Base-by-base conservation (phyloP, 768 basidiomycete species). In the Pulveroboletus sp. region DNA sequence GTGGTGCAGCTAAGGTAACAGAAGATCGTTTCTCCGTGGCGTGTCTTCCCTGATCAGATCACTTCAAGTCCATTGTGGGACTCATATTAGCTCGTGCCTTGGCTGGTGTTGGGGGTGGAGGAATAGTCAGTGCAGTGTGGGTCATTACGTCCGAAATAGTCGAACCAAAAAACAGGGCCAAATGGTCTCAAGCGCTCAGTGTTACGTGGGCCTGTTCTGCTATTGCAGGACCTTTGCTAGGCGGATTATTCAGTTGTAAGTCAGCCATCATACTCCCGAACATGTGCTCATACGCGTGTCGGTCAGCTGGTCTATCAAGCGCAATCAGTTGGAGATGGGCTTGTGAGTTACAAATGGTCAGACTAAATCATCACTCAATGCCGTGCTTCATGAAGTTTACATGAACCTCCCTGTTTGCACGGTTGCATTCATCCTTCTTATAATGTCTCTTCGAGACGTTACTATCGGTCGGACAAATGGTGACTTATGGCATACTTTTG, bases 201-300 rank as follows among this genome's bases (percentile, higher is more conserved):
- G 65, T 90, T 46, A 92, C 89, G 31, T 92, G 89, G 89, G 83
- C 84, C 52, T 87, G 85, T 63, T 92, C 89, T 36, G 89, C 89
- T 29, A 67, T 91, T 53, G 87, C 89, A 40, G 89, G 90, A 6
- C 89, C 89, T 19, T 68, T 92, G 14, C 71, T 92, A n/a, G 89
- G 89, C 30, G 89, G 89, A 26, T 58, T 85, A 49, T 92, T 92
- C 70, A 89, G 89, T 62, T 73, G 86, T 88, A 53, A 67, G 81
- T 71, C 23, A 16, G 17, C 42, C 37, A 47, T 46, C 40, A 42
- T 43, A 41, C 47, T 32, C 57, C 43, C 38, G 32, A 44, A 47
- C 56, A 41, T 52, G 43, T 56, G 45, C 54, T 57, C 43, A 58
- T 50, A 38, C 57, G 7, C 51, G 45, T 62, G 47, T 59, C 61